phyloP scores from a whole-genome alignment of 2,329 filamentous ascomycete genomes.

The Sclerotinia nivalis region DNA sequence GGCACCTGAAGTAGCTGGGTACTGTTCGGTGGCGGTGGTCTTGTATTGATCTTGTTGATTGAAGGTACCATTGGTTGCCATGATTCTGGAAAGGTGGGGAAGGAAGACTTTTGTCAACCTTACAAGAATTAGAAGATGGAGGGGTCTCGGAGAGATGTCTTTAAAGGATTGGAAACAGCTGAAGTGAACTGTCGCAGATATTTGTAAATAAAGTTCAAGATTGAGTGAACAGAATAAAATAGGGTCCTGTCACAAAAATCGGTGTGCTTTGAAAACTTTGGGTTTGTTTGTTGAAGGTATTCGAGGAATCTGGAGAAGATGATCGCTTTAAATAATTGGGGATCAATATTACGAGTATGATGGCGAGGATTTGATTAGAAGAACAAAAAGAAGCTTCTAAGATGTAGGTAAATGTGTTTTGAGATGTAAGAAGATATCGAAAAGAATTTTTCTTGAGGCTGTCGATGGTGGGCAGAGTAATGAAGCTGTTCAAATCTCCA shows the following conservation, averaged over 20 bases:
- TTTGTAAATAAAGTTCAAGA: constrained; percentile 10
- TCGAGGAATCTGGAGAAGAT: constrained; percentile 6
- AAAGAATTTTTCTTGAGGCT: constrained; percentile 16
- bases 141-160: constrained; percentile 13
- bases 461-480: constrained; percentile 5
- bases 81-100: constrained; percentile 32
- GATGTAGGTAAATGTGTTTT: constrained; percentile 8
- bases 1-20: constrained; percentile 40
- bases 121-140: constrained; percentile 27
- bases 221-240: constrained; percentile 19
- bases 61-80: constrained; percentile 43
- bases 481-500: constrained; percentile 18
- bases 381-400: constrained; percentile 26
- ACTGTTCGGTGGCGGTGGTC: constrained; percentile 38
- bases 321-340: constrained; percentile 1
- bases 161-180: constrained; percentile 1
- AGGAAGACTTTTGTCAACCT: constrained; percentile 33
- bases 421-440: constrained; percentile 5
- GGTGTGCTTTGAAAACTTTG: constrained; percentile 32
- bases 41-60: constrained; percentile 42
- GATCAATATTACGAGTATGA: constrained; percentile 16
- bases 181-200: constrained; percentile 27
- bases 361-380: constrained; percentile 28
- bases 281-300: constrained; percentile 12
- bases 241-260: constrained; percentile 39